Evolutionary conservation across 108 stramenopile genomes (phyloP), one percentile per base, ranked within the genome.

Genomic region (Skeletonema menzelii): DNA sequence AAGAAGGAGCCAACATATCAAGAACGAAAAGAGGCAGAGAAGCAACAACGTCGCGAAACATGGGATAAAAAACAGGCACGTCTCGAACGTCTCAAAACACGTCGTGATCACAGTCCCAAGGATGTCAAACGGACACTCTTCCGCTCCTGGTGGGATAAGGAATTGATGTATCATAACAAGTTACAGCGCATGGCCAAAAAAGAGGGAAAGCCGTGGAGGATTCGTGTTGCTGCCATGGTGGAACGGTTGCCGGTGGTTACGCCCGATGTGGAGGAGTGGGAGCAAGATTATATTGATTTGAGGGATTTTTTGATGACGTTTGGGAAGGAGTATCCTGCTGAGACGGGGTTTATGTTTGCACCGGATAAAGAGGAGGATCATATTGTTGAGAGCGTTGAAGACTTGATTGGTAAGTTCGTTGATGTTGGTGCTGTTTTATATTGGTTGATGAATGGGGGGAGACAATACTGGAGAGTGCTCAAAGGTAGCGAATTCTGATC

Each of bases 261-360:
- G 47, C 90, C 91, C 0, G 94, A 95, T 62, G 70, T 58, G 56
- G 65, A 66, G 19, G 61, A 77, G 10, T 95, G 88, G 87, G 91
- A 95, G 67, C 59, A 67, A 47, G 91, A 92, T 4, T 93, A 70
- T 77, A 57, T 67, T 1, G 86, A 88, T 44, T 71, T 95, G 46
- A 47, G 70, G 40, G 83, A 89, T 61, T 73, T 90, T 28, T 57
- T 77, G 70, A 65, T 64, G 34, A 82, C 89, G 32, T 87, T 69
- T 67, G 87, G 88, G 46, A 92, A 84, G 74, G 82, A 75, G 6
- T 93, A 91, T 74, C 94, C 94, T 4, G 67, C 69, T 47, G 89
- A 89, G 76, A 76, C 83, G 73, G 76, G 74, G 32, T 85, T 73
- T 34, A 82, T 80, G 84, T 66, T 59, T 46, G 69, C 80, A 37